phyloP scores from a whole-genome alignment of 306 rosid species.

The Castanopsis chinensis region DNA sequence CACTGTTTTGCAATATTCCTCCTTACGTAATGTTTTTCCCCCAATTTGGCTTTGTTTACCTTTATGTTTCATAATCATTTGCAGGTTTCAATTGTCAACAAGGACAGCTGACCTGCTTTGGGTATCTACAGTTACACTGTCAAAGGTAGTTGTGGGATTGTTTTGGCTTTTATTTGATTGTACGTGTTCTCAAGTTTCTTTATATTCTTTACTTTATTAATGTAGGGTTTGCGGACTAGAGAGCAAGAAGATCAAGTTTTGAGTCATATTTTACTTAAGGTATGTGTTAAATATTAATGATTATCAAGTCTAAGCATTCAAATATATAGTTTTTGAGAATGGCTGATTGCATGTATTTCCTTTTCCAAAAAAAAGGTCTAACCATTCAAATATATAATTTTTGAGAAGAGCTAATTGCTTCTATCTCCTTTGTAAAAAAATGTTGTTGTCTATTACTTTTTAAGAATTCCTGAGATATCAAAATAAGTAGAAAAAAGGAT shows the following conservation, averaged over 20 bases:
- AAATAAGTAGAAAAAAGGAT: conserved; percentile 13
- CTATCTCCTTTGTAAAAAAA: neutral
- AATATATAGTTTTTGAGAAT: too few relatives aligned
- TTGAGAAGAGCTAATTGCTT: conserved; percentile 17
- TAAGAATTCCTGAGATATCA: conserved; percentile 9
- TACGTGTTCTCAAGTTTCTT: neutral
- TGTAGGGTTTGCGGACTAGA: conserved; percentile 75
- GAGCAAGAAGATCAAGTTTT: conserved; percentile 84
- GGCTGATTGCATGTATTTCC: too few relatives aligned
- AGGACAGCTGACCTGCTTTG: conserved; percentile 73
- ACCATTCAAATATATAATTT: conserved; percentile 20
- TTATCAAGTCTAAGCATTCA: conserved; percentile 10
- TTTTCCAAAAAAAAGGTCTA: too few relatives aligned
- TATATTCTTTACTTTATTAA: conserved; percentile 17
- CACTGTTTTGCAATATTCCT: neutral
- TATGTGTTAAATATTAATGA: conserved; percentile 23
- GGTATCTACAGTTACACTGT: conserved; percentile 62
- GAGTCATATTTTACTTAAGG: conserved; percentile 77
- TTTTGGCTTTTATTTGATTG: conserved; percentile 18
- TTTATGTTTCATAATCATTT: conserved; percentile 21
- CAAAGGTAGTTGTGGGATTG: conserved; percentile 51
- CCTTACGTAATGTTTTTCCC: neutral
- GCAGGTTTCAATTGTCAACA: conserved; percentile 79
- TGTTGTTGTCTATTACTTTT: neutral
- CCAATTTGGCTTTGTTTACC: conserved; percentile 5